Percentiles rank a stretch among this genome's conserved stretches.
These are phyloP conservation scores for Volvox reticuliferus DNA, from an alignment of 139 green algal species.

Conservation along the genomic window DNA sequence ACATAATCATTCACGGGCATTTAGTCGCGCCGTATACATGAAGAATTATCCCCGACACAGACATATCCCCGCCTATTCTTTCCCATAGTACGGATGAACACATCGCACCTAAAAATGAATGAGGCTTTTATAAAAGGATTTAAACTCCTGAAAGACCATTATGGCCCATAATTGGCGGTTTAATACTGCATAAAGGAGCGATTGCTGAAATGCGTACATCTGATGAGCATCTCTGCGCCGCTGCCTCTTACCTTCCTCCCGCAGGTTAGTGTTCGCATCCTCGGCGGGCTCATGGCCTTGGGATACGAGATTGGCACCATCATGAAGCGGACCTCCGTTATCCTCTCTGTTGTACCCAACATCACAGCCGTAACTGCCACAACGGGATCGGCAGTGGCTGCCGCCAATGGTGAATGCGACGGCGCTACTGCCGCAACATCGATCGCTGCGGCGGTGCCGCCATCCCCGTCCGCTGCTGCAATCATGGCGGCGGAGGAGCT, in stretches of 20 bases:
- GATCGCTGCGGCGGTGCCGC: background rate
- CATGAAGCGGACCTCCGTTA: constrained; percentile 84
- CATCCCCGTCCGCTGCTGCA: background rate
- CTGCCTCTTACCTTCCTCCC: background rate
- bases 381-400: background rate
- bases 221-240: background rate
- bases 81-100: too few relatives aligned
- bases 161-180: too few relatives aligned
- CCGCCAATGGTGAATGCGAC: background rate
- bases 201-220: too few relatives aligned
- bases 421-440: background rate
- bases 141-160: too few relatives aligned
- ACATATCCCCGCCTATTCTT: too few relatives aligned
- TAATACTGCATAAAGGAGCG: too few relatives aligned
- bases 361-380: background rate
- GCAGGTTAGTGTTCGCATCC: constrained; percentile 87
- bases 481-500: constrained; percentile 49
- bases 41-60: too few relatives aligned
- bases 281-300: constrained; percentile 97
- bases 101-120: too few relatives aligned
- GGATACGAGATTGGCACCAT: constrained; percentile 96
- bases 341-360: background rate
- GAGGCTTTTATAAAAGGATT: too few relatives aligned
- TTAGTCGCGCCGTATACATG: too few relatives aligned
- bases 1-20: too few relatives aligned